Conservation (phyloP, 225 moss, liverwort and hornwort genomes). For the Physcomitrellopsis africana region DNA sequence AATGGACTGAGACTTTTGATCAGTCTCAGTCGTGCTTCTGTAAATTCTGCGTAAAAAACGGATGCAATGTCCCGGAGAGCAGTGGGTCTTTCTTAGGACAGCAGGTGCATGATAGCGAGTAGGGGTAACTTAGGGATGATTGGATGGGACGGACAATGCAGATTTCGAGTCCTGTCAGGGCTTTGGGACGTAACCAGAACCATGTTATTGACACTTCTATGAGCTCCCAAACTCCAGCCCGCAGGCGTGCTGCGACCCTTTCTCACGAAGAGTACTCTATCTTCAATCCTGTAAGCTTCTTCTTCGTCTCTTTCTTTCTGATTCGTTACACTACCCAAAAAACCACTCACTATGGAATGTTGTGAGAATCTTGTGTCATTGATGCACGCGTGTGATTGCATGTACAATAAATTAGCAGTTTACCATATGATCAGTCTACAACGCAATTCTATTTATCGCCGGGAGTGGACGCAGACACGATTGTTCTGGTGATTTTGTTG, state of each 20-base stretch:
- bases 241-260: constrained; percentile 31
- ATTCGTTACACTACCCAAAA: too few species aligned
- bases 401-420: too few species aligned
- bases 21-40: too few species aligned
- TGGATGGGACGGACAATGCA: constrained; percentile 54
- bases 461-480: too few species aligned
- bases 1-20: too few species aligned
- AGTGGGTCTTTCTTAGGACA: too few species aligned
- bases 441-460: too few species aligned
- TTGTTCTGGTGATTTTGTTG: not conserved
- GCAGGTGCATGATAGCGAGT: not conserved
- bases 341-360: too few species aligned
- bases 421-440: too few species aligned
- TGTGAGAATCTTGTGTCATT: not conserved
- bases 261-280: constrained; percentile 51
- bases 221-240: constrained; percentile 30
- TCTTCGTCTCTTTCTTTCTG: too few species aligned
- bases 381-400: not conserved
- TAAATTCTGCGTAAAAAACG: too few species aligned
- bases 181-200: constrained; percentile 35
- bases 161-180: constrained; percentile 48
- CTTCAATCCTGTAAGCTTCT: constrained; percentile 41
- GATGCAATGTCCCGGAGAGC: too few species aligned
- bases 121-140: not conserved
- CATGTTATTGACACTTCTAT: constrained; percentile 49